Percentiles rank a stretch among this genome's conserved stretches.
These are phyloP conservation scores for Extremus antarcticus DNA, from an alignment of 495 filamentous ascomycete species.

Conservation along the genomic window DNA sequence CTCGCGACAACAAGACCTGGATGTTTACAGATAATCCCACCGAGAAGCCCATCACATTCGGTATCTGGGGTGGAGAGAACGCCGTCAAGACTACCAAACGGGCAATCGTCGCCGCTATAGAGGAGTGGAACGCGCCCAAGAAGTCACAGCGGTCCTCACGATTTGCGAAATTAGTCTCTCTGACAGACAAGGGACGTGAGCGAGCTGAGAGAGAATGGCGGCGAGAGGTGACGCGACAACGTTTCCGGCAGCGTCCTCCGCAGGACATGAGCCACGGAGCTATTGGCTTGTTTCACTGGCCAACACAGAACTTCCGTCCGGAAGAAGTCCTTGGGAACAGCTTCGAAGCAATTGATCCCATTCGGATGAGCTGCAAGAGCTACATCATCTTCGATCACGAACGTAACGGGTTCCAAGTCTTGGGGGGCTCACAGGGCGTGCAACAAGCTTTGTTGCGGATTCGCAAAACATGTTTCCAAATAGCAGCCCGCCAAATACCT, in stretches of 20 bases:
- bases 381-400: conserved; percentile 14
- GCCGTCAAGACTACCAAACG: conserved; percentile 7
- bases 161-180: conserved; percentile 14
- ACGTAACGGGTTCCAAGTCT: conserved; percentile 10
- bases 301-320: conserved; percentile 12
- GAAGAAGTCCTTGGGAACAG: conserved; percentile 16
- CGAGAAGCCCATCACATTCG: not conserved
- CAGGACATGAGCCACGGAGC: conserved; percentile 3
- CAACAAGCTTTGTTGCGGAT: conserved; percentile 11
- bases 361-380: conserved; percentile 19
- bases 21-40: conserved; percentile 1
- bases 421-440: conserved; percentile 12
- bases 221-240: conserved; percentile 9
- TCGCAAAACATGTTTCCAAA: conserved; percentile 16
- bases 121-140: not conserved
- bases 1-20: conserved; percentile 7
- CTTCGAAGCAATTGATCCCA: conserved; percentile 22
- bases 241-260: conserved; percentile 14
- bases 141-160: not conserved
- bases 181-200: conserved; percentile 10
- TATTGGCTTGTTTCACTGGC: conserved; percentile 19
- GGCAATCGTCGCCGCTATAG: conserved; percentile 1
- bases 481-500: conserved; percentile 14
- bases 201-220: conserved; percentile 8
- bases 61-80: conserved; percentile 12